phyloP scores from a whole-genome alignment of 345 rosid genomes.

The Lepidium aucheri region DNA sequence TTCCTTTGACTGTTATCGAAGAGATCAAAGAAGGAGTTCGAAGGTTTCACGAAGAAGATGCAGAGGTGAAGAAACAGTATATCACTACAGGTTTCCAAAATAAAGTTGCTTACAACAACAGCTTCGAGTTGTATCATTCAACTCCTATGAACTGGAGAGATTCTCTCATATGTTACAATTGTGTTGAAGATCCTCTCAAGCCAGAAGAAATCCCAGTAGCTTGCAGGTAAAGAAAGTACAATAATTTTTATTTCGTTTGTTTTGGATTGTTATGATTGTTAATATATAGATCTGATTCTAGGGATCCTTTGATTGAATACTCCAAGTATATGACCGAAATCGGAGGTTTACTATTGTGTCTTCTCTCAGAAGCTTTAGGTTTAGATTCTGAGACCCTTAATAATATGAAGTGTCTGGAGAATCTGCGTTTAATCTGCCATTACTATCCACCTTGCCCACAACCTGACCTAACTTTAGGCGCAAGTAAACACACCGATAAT shows the following conservation, averaged over 20 bases:
- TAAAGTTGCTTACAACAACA: constrained; percentile 12
- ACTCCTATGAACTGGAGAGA: constrained; percentile 36
- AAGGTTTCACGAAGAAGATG: constrained; percentile 17
- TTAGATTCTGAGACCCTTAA: constrained; percentile 10
- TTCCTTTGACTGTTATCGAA: constrained; percentile 25
- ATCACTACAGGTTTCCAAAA: background rate
- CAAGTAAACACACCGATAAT: constrained; percentile 23
- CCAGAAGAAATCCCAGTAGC: constrained; percentile 31
- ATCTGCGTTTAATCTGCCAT: constrained; percentile 15
- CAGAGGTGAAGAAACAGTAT: background rate
- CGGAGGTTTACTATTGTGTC: constrained; percentile 7
- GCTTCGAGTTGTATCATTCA: constrained; percentile 24
- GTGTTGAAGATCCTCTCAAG: constrained; percentile 32
- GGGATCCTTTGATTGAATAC: constrained; percentile 20
- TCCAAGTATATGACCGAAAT: constrained; percentile 10
- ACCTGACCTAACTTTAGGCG: constrained; percentile 31
- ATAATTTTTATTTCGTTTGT: too few relatives aligned
- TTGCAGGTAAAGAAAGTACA: constrained; percentile 26
- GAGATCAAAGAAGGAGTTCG: constrained; percentile 18
- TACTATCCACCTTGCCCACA: constrained; percentile 38
- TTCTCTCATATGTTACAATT: background rate
- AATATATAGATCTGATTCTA: background rate
- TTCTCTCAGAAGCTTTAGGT: constrained; percentile 34
- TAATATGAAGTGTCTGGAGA: constrained; percentile 16
- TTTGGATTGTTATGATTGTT: background rate